Evolutionary conservation across 2,329 filamentous ascomycete species (phyloP), one percentile per base, ranked within the genome.

Genomic region (Atkinsonella hypoxylon): DNA sequence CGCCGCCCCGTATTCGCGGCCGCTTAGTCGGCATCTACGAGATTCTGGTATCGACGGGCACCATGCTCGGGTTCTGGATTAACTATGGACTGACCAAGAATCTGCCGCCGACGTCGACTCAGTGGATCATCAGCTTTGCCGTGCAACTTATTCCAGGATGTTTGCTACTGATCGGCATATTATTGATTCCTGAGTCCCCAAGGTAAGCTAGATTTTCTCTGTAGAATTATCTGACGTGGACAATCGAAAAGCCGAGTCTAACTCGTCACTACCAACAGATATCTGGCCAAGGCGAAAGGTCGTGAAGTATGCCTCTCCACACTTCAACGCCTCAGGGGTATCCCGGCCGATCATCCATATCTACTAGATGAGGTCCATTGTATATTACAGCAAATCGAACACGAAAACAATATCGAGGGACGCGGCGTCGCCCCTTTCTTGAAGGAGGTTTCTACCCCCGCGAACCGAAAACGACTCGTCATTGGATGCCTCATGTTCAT

Each of bases 351-450:
- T 1, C 65, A 72, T 45, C 59, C 64, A 4, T 72, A 72, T 51
- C 51, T 66, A 43, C 59, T 57, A n/a, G 59, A 64, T 13, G 77
- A 81, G 57, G 78, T 78, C 59, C 65, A 69, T 17, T 78, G 82
- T 53, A 82, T 83, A 54, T 72, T 73, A 39, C 64, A 69, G 1
- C 80, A 81, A 13, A 79, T 83, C 17, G 70, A 77, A 20, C 75
- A 79, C 32, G 32, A 36, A 36, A 36, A 36, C 32, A 36, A 36
- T 15, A 12, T 36, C 13, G 10, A 36, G 32, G 32, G 32, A 3
- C 32, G 32, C 10, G 32, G 32, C 10, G 32, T 36, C 10, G 32
- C 13, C 9, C 9, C 39, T 15, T 41, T 41, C 39, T 18, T 20
- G 3, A 17, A 12, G n/a, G 39, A 36, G 13, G 4, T 36, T 36